Evolutionary conservation across 2,329 filamentous ascomycete species (phyloP).

Genomic region (Colletotrichum euphorbiae): DNA sequence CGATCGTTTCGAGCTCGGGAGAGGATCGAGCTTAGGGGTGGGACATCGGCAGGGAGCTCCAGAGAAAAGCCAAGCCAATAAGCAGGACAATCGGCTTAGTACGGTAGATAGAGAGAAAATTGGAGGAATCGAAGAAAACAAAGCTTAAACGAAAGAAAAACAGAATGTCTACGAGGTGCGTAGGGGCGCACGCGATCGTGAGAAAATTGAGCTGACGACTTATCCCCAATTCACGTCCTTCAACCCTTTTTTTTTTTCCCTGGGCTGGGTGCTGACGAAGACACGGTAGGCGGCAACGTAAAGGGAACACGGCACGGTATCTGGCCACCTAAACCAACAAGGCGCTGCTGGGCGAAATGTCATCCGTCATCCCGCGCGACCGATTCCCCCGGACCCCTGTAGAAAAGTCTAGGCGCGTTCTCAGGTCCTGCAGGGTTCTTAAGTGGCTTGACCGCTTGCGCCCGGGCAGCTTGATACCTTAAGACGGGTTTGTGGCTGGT

Average conservation of each 20-base stretch:
- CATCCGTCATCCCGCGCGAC: constrained; percentile 11
- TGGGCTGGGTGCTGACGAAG: constrained; percentile 30
- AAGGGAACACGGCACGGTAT: background rate
- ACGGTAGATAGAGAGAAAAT: background rate
- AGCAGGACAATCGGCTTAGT: background rate
- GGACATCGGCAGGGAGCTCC: constrained; percentile 28
- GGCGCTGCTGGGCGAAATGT: constrained; percentile 5
- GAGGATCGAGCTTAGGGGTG: constrained; percentile 16
- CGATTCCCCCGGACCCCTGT: too few relatives aligned
- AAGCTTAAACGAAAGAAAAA: constrained; percentile 19
- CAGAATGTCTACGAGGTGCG: background rate
- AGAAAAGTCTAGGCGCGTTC: constrained; percentile 13
- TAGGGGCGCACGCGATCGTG: background rate
- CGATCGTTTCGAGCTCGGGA: background rate
- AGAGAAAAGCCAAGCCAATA: constrained; percentile 22
- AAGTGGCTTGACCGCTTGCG: constrained; percentile 5
- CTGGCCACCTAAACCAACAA: constrained; percentile 20
- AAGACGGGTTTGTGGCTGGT: background rate
- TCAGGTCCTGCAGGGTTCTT: constrained; percentile 14
- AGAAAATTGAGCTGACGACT: background rate
- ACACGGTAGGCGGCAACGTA: constrained; percentile 4
- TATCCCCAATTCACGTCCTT: constrained; percentile 7
- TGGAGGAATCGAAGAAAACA: background rate
- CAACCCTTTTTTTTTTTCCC: constrained; percentile 25
- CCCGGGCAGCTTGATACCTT: background rate